Evolutionary conservation across 2,329 filamentous ascomycete genomes (phyloP).

Genomic region (Sporothrix globosa): DNA sequence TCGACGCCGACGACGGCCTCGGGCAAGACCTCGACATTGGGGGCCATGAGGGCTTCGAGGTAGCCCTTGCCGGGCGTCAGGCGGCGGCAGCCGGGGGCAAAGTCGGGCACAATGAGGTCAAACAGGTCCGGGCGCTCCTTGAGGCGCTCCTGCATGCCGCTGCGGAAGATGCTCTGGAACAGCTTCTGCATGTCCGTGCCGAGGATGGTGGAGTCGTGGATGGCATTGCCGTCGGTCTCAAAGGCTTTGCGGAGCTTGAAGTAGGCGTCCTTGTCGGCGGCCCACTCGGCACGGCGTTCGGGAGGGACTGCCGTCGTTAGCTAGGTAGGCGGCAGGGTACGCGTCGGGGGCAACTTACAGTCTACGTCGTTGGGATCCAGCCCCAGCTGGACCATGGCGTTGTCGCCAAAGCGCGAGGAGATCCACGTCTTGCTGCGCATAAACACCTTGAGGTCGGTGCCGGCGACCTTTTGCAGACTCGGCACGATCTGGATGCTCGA

Average conservation of each 20-base stretch:
- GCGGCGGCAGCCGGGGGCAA: constrained; percentile 51
- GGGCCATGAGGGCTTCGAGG: constrained; percentile 49
- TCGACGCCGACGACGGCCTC: constrained; percentile 44
- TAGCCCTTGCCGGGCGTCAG: constrained; percentile 53
- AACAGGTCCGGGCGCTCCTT: constrained; percentile 50
- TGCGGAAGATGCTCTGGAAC: constrained; percentile 42
- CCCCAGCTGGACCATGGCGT: constrained; percentile 49
- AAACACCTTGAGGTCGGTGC: constrained; percentile 50
- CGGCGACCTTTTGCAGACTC: constrained; percentile 50
- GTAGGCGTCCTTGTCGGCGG: constrained; percentile 45
- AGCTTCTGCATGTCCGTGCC: constrained; percentile 44
- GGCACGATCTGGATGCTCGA: constrained; percentile 59
- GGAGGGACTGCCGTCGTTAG: constrained; percentile 42
- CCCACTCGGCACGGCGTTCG: constrained; percentile 47
- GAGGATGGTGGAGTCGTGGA: constrained; percentile 48
- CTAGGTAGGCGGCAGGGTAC: constrained; percentile 35
- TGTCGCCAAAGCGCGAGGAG: constrained; percentile 51
- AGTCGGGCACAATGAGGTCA: constrained; percentile 49
- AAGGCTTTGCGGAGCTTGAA: constrained; percentile 51
- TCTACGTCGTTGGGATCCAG: constrained; percentile 46
- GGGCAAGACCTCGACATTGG: constrained; percentile 49
- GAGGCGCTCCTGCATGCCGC: constrained; percentile 48
- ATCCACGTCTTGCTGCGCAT: constrained; percentile 57
- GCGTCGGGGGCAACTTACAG: constrained; percentile 40
- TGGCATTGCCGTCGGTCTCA: constrained; percentile 49